Conservation (phyloP, 23 red algal species). For the Gracilariopsis chorda region DNA sequence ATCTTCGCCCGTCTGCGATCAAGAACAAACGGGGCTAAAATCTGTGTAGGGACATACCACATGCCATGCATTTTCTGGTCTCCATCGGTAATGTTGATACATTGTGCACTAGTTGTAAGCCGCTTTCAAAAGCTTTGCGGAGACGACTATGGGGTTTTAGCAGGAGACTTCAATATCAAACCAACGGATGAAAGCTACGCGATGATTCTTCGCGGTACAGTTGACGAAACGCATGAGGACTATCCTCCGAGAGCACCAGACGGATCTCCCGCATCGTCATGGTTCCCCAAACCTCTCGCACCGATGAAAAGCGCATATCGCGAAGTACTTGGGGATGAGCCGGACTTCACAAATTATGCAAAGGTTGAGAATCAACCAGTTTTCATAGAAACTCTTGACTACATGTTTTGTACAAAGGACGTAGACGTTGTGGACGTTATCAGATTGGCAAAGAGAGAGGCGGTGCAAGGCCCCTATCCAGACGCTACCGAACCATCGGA, state of each 20-base stretch:
- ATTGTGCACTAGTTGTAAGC: conserved; percentile 49
- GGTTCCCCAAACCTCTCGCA: conserved; percentile 34
- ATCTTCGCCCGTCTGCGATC: conserved; percentile 65
- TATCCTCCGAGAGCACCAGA: conserved; percentile 41
- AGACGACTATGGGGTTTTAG: conserved; percentile 64
- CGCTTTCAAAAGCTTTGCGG: conserved; percentile 64
- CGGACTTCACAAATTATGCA: conserved; percentile 76
- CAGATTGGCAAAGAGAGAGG: conserved; percentile 55
- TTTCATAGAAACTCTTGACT: conserved; percentile 81
- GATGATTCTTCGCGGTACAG: conserved; percentile 55
- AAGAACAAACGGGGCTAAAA: conserved; percentile 49
- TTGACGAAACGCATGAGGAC: conserved; percentile 39
- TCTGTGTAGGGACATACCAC: conserved; percentile 74
- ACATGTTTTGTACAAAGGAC: conserved; percentile 66
- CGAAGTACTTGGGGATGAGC: conserved; percentile 61
- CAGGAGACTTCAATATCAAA: conserved; percentile 86
- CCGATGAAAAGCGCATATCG: conserved; percentile 79
- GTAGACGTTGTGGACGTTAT: conserved; percentile 78
- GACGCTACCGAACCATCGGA: conserved; percentile 62
- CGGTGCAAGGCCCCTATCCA: conserved; percentile 67
- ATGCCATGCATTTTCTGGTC: conserved; percentile 85
- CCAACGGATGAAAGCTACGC: conserved; percentile 49
- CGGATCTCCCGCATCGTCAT: conserved; percentile 30
- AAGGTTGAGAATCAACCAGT: conserved; percentile 40
- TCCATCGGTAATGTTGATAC: conserved; percentile 73